Evolutionary conservation across 2,329 filamentous ascomycete species (phyloP), one percentile per base, ranked within the genome.

Genomic region (Trichoderma harzianum): DNA sequence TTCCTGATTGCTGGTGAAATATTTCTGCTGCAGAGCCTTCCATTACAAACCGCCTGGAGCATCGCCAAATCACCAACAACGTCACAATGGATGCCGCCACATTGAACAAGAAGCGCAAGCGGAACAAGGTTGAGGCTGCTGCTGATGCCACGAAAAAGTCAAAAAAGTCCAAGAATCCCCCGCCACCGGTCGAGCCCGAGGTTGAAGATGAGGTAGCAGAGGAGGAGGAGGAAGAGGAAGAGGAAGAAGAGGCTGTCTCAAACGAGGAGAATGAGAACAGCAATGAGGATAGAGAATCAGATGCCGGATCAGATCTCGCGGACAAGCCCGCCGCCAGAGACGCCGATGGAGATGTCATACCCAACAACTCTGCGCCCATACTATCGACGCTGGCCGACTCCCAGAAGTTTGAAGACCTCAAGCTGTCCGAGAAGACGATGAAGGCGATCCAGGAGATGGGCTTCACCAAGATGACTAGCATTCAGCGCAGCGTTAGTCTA

Each of bases 381-480:
- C 90, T 88, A 39, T 84, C 84, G 43, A 82, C 90, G 3, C 86
- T 85, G 34, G 86, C 89, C 34, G 88, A 91, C 71, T 90, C 91
- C 26, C 85, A 91, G 78, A 89, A 90, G 66, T 97, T 98, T 79
- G 84, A 89, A 39, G 92, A 98, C 75, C 86, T 99, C 74, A 93
- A 93, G 69, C 87, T 99, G 12, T 96, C 93, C 1, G 92, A 95
- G 28, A 94, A 93, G 82, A 98, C 94, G 0, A 92, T 95, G 87
- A 90, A 92, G 83, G 95, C 94, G 10, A 94, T 98, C 76, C 79
- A 91, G 72, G 93, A 92, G 74, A 98, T 99, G 95, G 93, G 93
- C 16, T 98, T 98, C 80, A 91, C 92, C 78, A 95, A 88, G 62
- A 98, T 99, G 95, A 98, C 96, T 1, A 93, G 96, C 80, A 98